These are phyloP conservation scores for Fusarium penzigii DNA, from an alignment of 2,329 filamentous ascomycete species.

Conservation along the genomic window DNA sequence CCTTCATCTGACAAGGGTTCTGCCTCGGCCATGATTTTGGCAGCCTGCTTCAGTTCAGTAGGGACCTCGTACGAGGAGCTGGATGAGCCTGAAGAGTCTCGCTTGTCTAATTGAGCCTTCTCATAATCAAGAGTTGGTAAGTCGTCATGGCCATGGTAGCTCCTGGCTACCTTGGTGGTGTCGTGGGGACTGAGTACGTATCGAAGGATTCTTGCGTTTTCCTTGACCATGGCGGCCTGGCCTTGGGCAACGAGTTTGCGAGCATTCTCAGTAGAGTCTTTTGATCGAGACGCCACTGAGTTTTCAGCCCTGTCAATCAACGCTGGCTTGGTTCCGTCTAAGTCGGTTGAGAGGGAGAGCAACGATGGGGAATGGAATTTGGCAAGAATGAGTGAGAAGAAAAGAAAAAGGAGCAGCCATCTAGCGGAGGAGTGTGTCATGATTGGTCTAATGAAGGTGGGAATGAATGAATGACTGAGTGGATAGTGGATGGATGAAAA, in stretches of 20 bases:
- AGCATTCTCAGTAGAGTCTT: conserved; percentile 2
- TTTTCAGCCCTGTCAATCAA: not conserved
- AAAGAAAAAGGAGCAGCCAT: not conserved
- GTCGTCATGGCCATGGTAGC: no score
- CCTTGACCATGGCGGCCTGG: conserved; percentile 4
- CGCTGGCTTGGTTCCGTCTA: no score
- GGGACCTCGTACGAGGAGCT: not conserved
- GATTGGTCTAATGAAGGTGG: not conserved
- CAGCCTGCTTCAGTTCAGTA: not conserved
- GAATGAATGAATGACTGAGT: no score
- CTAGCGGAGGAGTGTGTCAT: not conserved
- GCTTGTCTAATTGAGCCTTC: not conserved
- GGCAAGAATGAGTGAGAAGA: conserved; percentile 1
- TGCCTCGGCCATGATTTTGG: not conserved
- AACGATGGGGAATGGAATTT: not conserved
- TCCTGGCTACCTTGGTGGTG: no score
- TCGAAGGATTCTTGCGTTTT: not conserved
- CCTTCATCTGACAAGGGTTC: not conserved
- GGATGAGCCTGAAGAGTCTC: not conserved
- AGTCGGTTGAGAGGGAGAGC: not conserved
- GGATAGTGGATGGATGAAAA: not conserved
- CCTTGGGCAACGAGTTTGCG: conserved; percentile 4
- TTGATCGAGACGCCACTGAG: not conserved
- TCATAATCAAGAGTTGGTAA: no score
- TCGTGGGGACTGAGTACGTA: not conserved